Base-by-base conservation (phyloP, 768 basidiomycete genomes). In the Phylloporus rhodoxanthus region DNA sequence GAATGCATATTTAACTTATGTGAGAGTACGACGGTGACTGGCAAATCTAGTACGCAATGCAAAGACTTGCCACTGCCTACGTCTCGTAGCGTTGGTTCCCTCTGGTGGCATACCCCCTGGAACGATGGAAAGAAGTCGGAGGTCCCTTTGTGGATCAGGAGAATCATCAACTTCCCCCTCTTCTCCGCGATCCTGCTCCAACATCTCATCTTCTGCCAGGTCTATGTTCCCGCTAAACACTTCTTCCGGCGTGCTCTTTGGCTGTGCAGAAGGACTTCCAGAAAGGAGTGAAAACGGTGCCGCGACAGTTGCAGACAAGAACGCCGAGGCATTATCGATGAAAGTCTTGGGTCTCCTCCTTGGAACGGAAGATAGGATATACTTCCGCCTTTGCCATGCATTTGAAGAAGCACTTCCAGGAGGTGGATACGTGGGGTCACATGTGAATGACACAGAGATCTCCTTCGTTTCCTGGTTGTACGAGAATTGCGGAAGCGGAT, bases 141-240 rank as follows among this genome's bases (percentile, higher is more conserved):
- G 77, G 37, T 70, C 69, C 56, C 89, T 73, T 13, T 72, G 68
- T 34, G 62, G 60, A 38, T 85, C 83, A 4, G 70, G 70, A 13
- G 85, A 82, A 61, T 91, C 84, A 59, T 92, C 89, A 13, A 82
- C 78, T 63, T 89, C 87, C 2, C 77, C 82, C 50, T 89, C 89
- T 64, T 87, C 86, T 6, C 80, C 81, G 20, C 83, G 75, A 45
- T 92, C 89, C 55, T 84, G 81, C 51, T 91, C 88, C 46, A 88
- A 62, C 15, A 90, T 75, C 56, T 92, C 89, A 49, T 89, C 80
- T 59, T 91, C 88, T 38, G 74, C 68, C 53, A 92, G 61, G 57
- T 91, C 89, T 48, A 89, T 84, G 52, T 78, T 76, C 29, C 77
- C 78, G 51, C 73, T 71, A 58, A 81, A 82, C 26, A 89, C 82